Conservation (phyloP, 1,139 yeast species). For the Kodamaea suecica region DNA sequence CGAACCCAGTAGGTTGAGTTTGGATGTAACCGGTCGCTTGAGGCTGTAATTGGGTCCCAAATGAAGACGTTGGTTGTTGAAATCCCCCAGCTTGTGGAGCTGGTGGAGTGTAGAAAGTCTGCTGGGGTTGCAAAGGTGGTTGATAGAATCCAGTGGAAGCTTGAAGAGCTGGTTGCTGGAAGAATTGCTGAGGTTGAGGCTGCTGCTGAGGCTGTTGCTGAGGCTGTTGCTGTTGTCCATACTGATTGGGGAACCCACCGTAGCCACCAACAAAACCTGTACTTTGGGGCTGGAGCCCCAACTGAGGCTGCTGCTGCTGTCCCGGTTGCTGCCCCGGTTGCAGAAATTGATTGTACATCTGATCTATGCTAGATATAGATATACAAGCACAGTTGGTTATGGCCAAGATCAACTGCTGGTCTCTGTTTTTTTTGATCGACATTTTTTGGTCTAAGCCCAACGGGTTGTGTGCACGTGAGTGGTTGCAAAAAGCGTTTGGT, state of each 20-base stretch:
- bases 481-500: too few species aligned
- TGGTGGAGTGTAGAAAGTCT: slow-evolving; percentile 20
- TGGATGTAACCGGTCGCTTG: slow-evolving; percentile 36
- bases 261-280: slow-evolving; percentile 26
- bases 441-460: too few species aligned
- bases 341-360: slow-evolving; percentile 47
- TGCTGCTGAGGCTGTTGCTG: slow-evolving; percentile 18
- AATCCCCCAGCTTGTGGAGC: slow-evolving; percentile 4
- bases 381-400: too few species aligned
- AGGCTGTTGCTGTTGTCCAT: slow-evolving; percentile 11
- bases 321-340: slow-evolving; percentile 22
- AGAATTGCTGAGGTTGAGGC: slow-evolving; percentile 20
- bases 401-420: neutral
- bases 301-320: slow-evolving; percentile 19
- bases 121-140: slow-evolving; percentile 31
- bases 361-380: too few species aligned
- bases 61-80: slow-evolving; percentile 1
- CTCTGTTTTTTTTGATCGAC: too few species aligned
- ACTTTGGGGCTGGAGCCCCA: slow-evolving; percentile 32
- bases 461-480: too few species aligned
- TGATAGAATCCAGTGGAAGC: slow-evolving; percentile 23
- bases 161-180: slow-evolving; percentile 17
- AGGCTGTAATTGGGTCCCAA: slow-evolving; percentile 11
- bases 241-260: slow-evolving; percentile 8
- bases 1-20: slow-evolving; percentile 39